Base-by-base conservation (phyloP, 768 basidiomycete species). In the Cyclocybe cylindracea region DNA sequence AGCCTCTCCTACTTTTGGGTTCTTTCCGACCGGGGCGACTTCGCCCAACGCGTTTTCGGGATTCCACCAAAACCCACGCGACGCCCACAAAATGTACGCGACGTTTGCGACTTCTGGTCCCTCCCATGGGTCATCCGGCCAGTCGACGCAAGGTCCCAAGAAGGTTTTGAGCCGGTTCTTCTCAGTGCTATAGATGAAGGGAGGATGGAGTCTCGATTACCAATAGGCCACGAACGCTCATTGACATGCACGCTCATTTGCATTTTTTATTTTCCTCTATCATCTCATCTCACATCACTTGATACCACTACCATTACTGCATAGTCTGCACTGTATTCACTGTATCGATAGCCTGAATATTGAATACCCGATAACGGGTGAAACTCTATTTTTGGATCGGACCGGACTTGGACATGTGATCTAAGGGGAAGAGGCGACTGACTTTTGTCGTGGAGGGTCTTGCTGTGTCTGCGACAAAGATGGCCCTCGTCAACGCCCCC, bases 31-130 rank as follows among this genome's bases (percentile, higher is more conserved):
- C 11, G 77, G 76, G 45, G 70, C 78, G 5, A 73, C 82, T 18
- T 77, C 78, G 10, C 83, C 84, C 47, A 81, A 84, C 50, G 78
- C 83, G 10, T 85, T 86, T 64, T 64, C 72, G 9, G 60, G 74
- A 39, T 73, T 86, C 48, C 78, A 84, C 63, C 80, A 80, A 66
- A 77, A 82, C 59, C 85, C 85, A 36, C 82, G 85, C 46, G 81
- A 85, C 57, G 63, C 72, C 3, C 81, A 86, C 59, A 67, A 69
- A 56, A 82, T 84, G 79, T 85, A 82, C 67, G 72, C 83, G 36
- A 72, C 80, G 4, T 75, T 84, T 50, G 58, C 69, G 29, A 56
- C 67, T 41, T 56, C 56, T 16, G 46, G 61, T 13, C 45, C 57
- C 10, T 48, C 59, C 16, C 37, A 54, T 31, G 43, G 50, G 24